Evolutionary conservation across 2,329 filamentous ascomycete species (phyloP).

Genomic region (Rasamsonia emersonii): DNA sequence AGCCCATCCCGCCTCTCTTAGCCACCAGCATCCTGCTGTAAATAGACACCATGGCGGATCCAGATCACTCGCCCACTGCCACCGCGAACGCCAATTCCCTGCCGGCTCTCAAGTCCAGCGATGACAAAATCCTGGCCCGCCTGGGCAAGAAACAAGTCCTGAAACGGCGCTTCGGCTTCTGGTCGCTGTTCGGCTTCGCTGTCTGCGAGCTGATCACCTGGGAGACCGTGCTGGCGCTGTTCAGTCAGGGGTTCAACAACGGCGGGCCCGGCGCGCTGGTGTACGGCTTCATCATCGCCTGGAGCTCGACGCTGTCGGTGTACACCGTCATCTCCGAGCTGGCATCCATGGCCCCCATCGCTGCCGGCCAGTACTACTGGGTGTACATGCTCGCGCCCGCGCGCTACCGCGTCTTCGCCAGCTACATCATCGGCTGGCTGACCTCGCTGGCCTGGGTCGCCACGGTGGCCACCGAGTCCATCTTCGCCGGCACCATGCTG

Average conservation of each 20-base stretch:
- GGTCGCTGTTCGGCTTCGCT: slow-evolving; percentile 37
- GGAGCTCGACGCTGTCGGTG: slow-evolving; percentile 40
- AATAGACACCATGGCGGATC: too few species aligned
- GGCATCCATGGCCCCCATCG: slow-evolving; percentile 40
- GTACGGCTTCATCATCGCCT: slow-evolving; percentile 46
- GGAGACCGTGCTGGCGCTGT: slow-evolving; percentile 39
- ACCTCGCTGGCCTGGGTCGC: slow-evolving; percentile 37
- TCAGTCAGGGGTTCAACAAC: slow-evolving; percentile 35
- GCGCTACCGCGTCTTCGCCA: slow-evolving; percentile 31
- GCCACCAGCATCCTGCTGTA: too few species aligned
- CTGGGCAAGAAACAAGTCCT: slow-evolving; percentile 40
- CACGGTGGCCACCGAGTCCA: slow-evolving; percentile 35
- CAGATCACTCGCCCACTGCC: slow-evolving; percentile 6
- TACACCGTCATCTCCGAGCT: slow-evolving; percentile 41
- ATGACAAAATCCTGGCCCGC: slow-evolving; percentile 31
- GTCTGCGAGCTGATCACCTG: slow-evolving; percentile 39
- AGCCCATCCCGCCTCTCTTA: too few species aligned
- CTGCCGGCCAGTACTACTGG: slow-evolving; percentile 40
- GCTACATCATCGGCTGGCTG: slow-evolving; percentile 38
- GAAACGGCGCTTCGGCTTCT: slow-evolving; percentile 35
- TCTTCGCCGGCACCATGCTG: slow-evolving; percentile 37
- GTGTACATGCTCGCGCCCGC: slow-evolving; percentile 38
- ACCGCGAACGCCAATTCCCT: too few species aligned
- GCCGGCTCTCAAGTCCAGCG: too few species aligned
- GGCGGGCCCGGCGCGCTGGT: slow-evolving; percentile 42